Evolutionary conservation across 2,329 filamentous ascomycete genomes (phyloP), one percentile per base, ranked within the genome.

Genomic region (Neurospora crassa): DNA sequence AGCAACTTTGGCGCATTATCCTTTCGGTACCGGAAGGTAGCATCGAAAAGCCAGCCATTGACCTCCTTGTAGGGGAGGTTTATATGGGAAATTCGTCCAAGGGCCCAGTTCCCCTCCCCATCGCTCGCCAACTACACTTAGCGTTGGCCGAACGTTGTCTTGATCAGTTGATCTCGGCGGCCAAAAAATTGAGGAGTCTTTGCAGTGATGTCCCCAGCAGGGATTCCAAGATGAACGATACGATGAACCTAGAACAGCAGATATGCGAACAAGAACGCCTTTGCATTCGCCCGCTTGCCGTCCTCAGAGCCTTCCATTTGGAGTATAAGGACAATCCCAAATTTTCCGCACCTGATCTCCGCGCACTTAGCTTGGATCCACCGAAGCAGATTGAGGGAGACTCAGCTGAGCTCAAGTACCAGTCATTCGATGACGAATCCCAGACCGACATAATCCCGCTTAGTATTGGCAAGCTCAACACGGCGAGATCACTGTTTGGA

Each of bases 1-100:
- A 96, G 75, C 87, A 94, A 71, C 83, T 97, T n/a, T 97, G 94
- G 94, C 88, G 89, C 34, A 88, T 97, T 76, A 89, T 95, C 42
- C 82, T 97, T 70, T 90, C 87, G 18, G 89, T 92, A 1, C 88
- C 89, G 5, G 83, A 87, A 45, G 83, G 86, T 45, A 87, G 85
- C 0, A 89, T 96, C 68, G 92, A 92, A 74, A 85, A 86, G 24
- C 82, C 85, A 69, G 91, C 92, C 1, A 93, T 91, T 40, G 85
- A 84, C 69, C 89, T 89, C 29, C 87, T 97, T 3, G 92, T 94
- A 34, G 81, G 82, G 67, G 86, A 90, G 34, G 84, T 93, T 14
- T 97, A 96, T 77, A 84, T 96, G 42, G 82, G 88, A 40, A 88
- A 85, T 76, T 76, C 78, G 11, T 81, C 83, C n/a, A 87, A 90